phyloP scores from a whole-genome alignment of 1,284 basidiomycete genomes.

The Fomitopsis pinicola region DNA sequence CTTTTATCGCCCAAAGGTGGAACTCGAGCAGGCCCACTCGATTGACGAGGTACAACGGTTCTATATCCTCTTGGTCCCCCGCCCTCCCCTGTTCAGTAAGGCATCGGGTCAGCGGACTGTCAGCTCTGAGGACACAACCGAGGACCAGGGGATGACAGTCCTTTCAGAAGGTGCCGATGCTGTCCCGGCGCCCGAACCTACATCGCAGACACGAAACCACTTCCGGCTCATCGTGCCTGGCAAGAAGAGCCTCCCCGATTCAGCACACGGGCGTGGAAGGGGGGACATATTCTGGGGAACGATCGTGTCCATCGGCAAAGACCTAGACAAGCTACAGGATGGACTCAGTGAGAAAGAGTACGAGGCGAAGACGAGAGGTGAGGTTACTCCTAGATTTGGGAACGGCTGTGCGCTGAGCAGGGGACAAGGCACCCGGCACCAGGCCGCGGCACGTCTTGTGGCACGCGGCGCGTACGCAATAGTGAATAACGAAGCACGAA shows the following conservation, averaged over 20 bases:
- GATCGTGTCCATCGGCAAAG: conserved; percentile 47
- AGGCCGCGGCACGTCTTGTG: conserved; percentile 50
- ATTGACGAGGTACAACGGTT: conserved; percentile 60
- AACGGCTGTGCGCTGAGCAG: background rate
- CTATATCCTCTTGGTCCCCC: conserved; percentile 58
- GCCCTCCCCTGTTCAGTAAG: conserved; percentile 39
- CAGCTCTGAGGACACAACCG: conserved; percentile 20
- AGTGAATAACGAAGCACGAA: conserved; percentile 43
- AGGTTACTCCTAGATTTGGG: background rate
- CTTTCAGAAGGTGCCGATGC: conserved; percentile 42
- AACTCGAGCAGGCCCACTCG: conserved; percentile 48
- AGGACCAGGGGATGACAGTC: conserved; percentile 36
- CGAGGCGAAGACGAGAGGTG: conserved; percentile 63
- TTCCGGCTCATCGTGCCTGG: conserved; percentile 57
- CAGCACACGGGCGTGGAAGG: conserved; percentile 36
- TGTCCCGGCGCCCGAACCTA: conserved; percentile 38
- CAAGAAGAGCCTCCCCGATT: conserved; percentile 60
- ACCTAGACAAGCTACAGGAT: conserved; percentile 45
- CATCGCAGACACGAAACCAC: conserved; percentile 35
- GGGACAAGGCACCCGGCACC: conserved; percentile 46
- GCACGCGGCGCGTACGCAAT: conserved; percentile 63
- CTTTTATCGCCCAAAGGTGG: conserved; percentile 62
- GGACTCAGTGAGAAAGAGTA: conserved; percentile 51
- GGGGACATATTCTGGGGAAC: conserved; percentile 56
- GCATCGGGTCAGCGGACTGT: conserved; percentile 10